Percentiles rank a stretch among this genome's conserved stretches.
Conservation (phyloP, 179 eudicot genomes). For the Corrigiola litoralis region DNA sequence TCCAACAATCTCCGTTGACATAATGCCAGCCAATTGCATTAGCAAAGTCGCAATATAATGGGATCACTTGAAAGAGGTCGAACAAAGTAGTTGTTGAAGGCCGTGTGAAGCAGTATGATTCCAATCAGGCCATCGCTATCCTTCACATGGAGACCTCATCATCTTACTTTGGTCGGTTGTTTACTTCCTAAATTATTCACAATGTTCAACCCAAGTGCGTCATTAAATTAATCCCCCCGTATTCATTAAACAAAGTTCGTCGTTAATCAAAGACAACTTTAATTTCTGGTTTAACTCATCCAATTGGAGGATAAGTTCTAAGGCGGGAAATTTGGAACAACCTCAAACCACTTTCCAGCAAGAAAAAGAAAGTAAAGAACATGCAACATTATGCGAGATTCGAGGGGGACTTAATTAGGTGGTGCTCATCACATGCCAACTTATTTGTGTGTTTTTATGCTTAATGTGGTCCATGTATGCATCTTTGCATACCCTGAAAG, state of each 20-base stretch:
- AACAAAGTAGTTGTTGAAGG: constrained; percentile 17
- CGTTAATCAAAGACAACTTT: constrained; percentile 9
- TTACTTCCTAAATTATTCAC: constrained; percentile 22
- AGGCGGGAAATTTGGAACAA: constrained; percentile 25
- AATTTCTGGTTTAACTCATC: neutral
- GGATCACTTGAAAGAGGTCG: neutral
- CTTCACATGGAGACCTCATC: constrained; percentile 31
- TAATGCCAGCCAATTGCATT: constrained; percentile 18
- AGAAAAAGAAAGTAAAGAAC: neutral
- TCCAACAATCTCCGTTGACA: constrained; percentile 19
- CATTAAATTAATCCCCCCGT: neutral
- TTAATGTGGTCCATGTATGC: constrained; percentile 16
- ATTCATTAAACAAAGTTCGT: constrained; percentile 2
- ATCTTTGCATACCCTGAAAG: constrained; percentile 13
- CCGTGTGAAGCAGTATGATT: constrained; percentile 17
- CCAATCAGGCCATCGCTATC: constrained; percentile 24
- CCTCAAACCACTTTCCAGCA: constrained; percentile 29
- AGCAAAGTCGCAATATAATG: neutral
- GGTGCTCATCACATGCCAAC: constrained; percentile 32
- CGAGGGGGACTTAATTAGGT: constrained; percentile 20
- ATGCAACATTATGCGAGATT: constrained; percentile 28
- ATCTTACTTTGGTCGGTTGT: constrained; percentile 29
- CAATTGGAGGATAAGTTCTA: constrained; percentile 21
- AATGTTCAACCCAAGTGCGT: constrained; percentile 17
- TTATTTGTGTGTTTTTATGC: constrained; percentile 5